Evolutionary conservation across 139 green algal species (phyloP), one percentile per base, ranked within the genome.

Genomic region (Picochlorum costavermella): DNA sequence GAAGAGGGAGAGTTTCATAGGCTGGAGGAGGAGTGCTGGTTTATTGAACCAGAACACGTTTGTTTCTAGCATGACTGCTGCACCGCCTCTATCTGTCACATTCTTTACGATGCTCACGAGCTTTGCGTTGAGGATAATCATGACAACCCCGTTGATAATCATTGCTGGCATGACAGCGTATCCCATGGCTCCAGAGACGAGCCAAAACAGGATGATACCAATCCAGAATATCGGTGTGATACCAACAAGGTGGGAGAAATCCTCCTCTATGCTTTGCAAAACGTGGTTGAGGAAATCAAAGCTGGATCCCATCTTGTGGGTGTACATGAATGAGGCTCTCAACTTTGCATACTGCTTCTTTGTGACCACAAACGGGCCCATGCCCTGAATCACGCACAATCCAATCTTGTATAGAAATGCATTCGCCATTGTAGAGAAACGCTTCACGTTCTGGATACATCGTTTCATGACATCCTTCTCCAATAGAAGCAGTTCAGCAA

Each of bases 261-360:
- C 70, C n/a, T 73, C 70, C 46, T 76, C 70, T 56, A 76, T 59
- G 65, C 31, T 71, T 23, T 37, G 30, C 36, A 14, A 16, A 23
- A 67, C 11, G 10, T 58, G 40, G 23, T 72, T 20, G 68, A 50
- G 50, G 33, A 82, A 82, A 31, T 68, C 53, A 53, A 82, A 82
- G 23, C 50, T 70, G 20, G 23, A 37, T 40, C 46, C 43, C 5
- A 56, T 23, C 43, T 64, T 64, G 65, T 82, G 75, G 6, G 69
- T 78, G 50, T 78, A 55, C 17, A 79, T 78, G 60, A 78, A 83
- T 20, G 62, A 65, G 6, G 75, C 69, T 3, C 63, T 53, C 76
- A 83, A 73, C 30, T 78, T 73, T 2, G 57, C 29, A 4, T 75
- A 65, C 33, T 81, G 46, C 16, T 23, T 23, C n/a, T 53, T 53